Conservation (phyloP, 2,329 filamentous ascomycete species). For the Paecilomyces formosus region DNA sequence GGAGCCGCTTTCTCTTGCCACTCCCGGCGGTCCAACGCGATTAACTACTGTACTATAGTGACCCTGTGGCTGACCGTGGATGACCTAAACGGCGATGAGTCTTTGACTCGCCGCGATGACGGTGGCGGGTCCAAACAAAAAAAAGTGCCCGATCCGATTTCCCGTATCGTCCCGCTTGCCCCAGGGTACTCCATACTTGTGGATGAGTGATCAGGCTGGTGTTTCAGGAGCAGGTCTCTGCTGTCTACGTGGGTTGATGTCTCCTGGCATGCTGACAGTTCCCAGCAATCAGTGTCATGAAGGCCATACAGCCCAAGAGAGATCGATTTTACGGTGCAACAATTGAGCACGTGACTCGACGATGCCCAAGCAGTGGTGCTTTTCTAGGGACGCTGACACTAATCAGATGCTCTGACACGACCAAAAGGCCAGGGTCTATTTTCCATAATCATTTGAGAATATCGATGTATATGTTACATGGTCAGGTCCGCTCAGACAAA, state of each 20-base stretch:
- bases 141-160: slow-evolving; percentile 2
- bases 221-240: no score
- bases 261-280: neutral
- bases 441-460: neutral
- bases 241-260: neutral
- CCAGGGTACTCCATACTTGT: neutral
- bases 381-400: neutral
- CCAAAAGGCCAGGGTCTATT: neutral
- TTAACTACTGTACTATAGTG: no score
- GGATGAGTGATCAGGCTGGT: no score
- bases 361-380: neutral
- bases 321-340: neutral
- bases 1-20: neutral
- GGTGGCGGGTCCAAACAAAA: slow-evolving; percentile 2
- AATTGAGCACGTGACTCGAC: neutral
- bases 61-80: neutral
- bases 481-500: slow-evolving; percentile 51
- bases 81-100: neutral
- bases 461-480: neutral
- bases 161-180: neutral
- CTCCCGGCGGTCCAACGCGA: neutral
- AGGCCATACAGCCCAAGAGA: neutral
- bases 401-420: neutral
- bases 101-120: neutral
- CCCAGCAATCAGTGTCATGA: neutral